Conservation (phyloP, 2,329 filamentous ascomycete genomes). For the Paraconiothyrium brasiliense region DNA sequence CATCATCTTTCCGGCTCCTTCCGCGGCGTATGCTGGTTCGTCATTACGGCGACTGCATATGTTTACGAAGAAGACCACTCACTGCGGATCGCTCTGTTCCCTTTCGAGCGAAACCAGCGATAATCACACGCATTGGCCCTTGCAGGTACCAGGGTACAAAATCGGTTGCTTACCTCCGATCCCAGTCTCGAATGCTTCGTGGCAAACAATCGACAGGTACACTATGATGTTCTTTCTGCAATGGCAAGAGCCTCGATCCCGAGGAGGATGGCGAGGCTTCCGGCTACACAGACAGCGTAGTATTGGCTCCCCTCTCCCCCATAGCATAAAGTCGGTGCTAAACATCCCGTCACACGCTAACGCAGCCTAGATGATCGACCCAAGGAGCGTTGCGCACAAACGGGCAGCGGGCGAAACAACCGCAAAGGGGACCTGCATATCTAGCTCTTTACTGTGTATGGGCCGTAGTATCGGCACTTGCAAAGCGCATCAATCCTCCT, state of each 20-base stretch:
- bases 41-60: background rate
- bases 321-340: background rate
- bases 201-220: background rate
- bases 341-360: background rate
- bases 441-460: background rate
- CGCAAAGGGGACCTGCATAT: background rate
- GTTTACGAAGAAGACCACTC: background rate
- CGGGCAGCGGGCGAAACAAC: constrained; percentile 4
- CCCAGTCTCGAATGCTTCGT: background rate
- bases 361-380: background rate
- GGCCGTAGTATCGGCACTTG: constrained; percentile 7
- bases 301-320: background rate
- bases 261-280: background rate
- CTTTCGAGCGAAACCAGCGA: background rate
- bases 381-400: background rate
- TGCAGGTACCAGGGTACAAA: background rate
- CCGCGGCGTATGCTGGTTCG: background rate
- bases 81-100: background rate
- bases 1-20: background rate
- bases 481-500: background rate
- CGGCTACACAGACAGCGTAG: background rate
- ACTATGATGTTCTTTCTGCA: background rate
- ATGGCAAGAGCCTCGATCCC: background rate
- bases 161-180: background rate
- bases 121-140: background rate